phyloP scores from a whole-genome alignment of 495 filamentous ascomycete species.

The Umbilicaria muhlenbergii region DNA sequence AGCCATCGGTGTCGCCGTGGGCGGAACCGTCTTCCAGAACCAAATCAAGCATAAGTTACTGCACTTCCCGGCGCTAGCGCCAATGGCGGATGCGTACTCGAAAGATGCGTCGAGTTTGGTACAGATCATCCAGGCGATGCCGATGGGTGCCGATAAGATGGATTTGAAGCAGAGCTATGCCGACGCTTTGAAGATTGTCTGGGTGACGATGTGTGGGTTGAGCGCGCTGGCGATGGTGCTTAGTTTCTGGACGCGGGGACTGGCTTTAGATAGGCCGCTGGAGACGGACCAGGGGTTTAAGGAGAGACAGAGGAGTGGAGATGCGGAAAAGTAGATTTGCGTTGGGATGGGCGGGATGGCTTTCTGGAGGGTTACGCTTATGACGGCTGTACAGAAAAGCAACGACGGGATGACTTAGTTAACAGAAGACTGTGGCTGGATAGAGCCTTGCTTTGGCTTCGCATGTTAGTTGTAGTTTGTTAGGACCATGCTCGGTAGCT shows the following conservation, averaged over 20 bases:
- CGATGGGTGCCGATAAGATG: conserved; percentile 18
- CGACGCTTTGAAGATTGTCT: conserved; percentile 40
- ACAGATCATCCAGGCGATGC: conserved; percentile 40
- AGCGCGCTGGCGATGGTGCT: conserved; percentile 29
- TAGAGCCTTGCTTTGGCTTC: too few relatives aligned
- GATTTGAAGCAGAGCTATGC: conserved; percentile 37
- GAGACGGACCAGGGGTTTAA: conserved; percentile 29
- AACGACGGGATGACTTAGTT: too few relatives aligned
- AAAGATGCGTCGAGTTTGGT: conserved; percentile 45
- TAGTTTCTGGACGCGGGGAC: conserved; percentile 34
- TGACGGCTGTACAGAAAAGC: too few relatives aligned
- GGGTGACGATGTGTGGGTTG: conserved; percentile 38
- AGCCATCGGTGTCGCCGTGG: conserved; percentile 41
- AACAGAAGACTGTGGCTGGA: too few relatives aligned
- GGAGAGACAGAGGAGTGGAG: conserved; percentile 16
- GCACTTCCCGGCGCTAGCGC: conserved; percentile 24
- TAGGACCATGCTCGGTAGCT: too few relatives aligned
- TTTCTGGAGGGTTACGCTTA: too few relatives aligned
- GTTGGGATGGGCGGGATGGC: too few relatives aligned
- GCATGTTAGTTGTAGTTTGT: too few relatives aligned
- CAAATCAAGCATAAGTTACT: conserved; percentile 32
- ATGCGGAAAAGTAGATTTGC: conserved; percentile 3
- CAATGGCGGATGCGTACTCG: conserved; percentile 30
- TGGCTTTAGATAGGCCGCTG: conserved; percentile 38
- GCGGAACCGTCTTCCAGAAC: conserved; percentile 44